Evolutionary conservation across 2,329 filamentous ascomycete genomes (phyloP).

Genomic region (Seiridium cupressi): DNA sequence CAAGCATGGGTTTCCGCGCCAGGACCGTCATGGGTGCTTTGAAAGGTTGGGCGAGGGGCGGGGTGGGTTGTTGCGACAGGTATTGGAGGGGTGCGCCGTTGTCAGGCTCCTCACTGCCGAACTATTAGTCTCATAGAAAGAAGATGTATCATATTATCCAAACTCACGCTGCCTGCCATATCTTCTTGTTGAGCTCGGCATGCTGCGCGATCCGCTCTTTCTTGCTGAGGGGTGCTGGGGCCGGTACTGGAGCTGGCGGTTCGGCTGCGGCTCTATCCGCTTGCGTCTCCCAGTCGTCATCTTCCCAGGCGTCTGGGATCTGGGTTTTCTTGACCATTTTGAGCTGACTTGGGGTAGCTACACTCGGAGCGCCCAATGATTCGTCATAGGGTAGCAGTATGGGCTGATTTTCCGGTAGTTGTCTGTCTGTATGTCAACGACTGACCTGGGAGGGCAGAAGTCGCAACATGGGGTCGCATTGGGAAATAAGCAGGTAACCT

Average conservation of each 20-base stretch:
- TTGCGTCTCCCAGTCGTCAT: constrained; percentile 79
- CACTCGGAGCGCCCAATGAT: no score
- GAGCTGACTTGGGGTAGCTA: not conserved
- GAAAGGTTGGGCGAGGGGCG: constrained; percentile 67
- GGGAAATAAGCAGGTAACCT: not conserved
- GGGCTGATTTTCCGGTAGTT: no score
- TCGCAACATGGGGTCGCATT: not conserved
- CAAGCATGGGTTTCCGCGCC: constrained; percentile 73
- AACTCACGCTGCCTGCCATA: constrained; percentile 86
- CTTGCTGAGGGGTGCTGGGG: constrained; percentile 57
- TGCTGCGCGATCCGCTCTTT: constrained; percentile 79
- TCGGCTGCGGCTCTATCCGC: constrained; percentile 58
- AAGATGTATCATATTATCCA: not conserved
- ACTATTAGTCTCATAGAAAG: constrained; percentile 3
- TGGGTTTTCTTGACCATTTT: constrained; percentile 46
- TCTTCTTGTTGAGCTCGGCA: constrained; percentile 75
- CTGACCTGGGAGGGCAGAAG: not conserved
- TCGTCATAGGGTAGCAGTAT: no score
- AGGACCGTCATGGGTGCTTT: constrained; percentile 83
- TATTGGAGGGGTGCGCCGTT: constrained; percentile 74
- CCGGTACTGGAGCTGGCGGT: constrained; percentile 26
- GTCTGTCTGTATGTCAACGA: no score
- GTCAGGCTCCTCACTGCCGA: constrained; percentile 12
- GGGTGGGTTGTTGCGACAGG: constrained; percentile 61
- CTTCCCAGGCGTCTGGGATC: constrained; percentile 80